Evolutionary conservation across 192 early-diverging fungal species (phyloP).

Genomic region (Glomus cerebriforme): DNA sequence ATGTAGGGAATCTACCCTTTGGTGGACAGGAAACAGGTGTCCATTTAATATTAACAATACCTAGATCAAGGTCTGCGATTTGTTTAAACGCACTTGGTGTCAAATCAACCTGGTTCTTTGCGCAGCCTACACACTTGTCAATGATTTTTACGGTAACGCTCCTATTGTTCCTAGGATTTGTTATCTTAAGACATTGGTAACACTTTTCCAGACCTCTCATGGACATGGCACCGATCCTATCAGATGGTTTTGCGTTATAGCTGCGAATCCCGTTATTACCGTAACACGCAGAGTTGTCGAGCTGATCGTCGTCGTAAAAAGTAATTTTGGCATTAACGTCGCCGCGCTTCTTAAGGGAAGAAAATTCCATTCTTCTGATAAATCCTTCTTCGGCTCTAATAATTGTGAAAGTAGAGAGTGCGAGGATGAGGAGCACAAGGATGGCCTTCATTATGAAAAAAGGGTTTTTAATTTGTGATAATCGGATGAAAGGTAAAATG

Average conservation of each 20-base stretch:
- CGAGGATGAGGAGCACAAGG: too few species aligned
- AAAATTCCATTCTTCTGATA: too few species aligned
- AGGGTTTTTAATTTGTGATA: too few species aligned
- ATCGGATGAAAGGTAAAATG: too few species aligned
- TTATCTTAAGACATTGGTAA: conserved; percentile 1
- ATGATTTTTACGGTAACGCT: conserved; percentile 36
- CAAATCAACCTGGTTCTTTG: conserved; percentile 32
- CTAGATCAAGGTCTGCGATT: conserved; percentile 7
- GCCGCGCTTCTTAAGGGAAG: not conserved
- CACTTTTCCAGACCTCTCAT: not conserved
- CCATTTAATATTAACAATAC: not conserved
- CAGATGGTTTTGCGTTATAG: conserved; percentile 36
- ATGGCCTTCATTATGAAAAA: too few species aligned
- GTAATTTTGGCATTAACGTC: not conserved
- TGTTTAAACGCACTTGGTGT: conserved; percentile 14
- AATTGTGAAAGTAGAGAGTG: too few species aligned
- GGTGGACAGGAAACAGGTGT: not conserved
- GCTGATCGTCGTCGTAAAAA: conserved; percentile 35
- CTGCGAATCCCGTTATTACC: conserved; percentile 39
- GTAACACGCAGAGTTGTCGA: conserved; percentile 48
- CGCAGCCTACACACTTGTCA: conserved; percentile 36
- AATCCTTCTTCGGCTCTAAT: too few species aligned
- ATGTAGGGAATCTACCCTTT: not conserved
- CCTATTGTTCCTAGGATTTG: not conserved
- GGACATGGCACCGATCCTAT: conserved; percentile 43